phyloP scores from a whole-genome alignment of 768 basidiomycete genomes.

The Botryobasidium botryosum region DNA sequence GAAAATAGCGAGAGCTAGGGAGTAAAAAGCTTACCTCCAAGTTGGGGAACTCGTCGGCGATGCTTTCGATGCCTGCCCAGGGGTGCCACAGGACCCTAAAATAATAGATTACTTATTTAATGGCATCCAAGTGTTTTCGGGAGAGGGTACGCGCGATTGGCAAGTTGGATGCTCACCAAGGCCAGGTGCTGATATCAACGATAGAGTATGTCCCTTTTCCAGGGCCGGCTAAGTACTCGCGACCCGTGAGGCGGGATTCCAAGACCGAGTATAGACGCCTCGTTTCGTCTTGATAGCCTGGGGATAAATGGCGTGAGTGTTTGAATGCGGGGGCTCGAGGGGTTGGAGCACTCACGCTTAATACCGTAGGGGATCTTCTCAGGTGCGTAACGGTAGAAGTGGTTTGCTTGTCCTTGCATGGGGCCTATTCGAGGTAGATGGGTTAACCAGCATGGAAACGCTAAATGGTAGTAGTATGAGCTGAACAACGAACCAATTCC shows the following conservation, averaged over 20 bases:
- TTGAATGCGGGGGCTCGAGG: neutral
- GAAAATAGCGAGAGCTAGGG: too few relatives aligned
- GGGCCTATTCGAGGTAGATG: too few relatives aligned
- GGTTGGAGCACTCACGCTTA: neutral
- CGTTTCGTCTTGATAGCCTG: slow-evolving; percentile 59
- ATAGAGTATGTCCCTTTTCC: slow-evolving; percentile 48
- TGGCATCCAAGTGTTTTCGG: too few relatives aligned
- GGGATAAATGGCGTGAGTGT: slow-evolving; percentile 23
- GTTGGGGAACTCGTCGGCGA: slow-evolving; percentile 49
- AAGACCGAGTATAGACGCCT: slow-evolving; percentile 71
- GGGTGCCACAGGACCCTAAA: slow-evolving; percentile 35
- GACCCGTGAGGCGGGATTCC: slow-evolving; percentile 48
- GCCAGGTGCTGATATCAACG: slow-evolving; percentile 51
- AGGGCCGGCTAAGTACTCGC: slow-evolving; percentile 69
- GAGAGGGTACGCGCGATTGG: neutral
- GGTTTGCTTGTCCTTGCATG: slow-evolving; percentile 31
- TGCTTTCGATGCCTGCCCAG: slow-evolving; percentile 33
- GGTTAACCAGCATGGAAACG: too few relatives aligned
- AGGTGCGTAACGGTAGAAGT: slow-evolving; percentile 48
- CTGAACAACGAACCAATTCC: slow-evolving; percentile 32
- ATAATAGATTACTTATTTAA: neutral
- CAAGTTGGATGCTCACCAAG: slow-evolving; percentile 44
- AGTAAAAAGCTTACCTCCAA: slow-evolving; percentile 35
- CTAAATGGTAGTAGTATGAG: slow-evolving; percentile 92
- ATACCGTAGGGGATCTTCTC: slow-evolving; percentile 30